phyloP scores from a whole-genome alignment of 306 rosid species.

The Vigna mungo region DNA sequence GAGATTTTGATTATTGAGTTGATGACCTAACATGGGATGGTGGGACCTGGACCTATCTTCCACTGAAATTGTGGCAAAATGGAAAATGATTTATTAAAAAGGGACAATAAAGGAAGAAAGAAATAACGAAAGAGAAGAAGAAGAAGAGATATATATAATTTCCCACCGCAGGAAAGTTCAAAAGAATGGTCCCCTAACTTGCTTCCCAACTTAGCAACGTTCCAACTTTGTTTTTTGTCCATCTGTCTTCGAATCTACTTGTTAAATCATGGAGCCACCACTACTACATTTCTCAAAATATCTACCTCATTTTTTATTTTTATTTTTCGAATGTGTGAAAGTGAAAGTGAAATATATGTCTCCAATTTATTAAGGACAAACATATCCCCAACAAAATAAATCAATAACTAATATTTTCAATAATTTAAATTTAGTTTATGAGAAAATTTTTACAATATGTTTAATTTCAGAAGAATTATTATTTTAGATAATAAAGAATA shows the following conservation, averaged over 20 bases:
- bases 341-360: too few species aligned
- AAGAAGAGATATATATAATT: not conserved
- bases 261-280: conserved; percentile 36
- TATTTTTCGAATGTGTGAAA: too few species aligned
- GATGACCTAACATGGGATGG: conserved; percentile 26
- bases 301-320: not conserved
- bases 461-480: too few species aligned
- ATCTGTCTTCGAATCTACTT: conserved; percentile 6
- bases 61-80: conserved; percentile 30
- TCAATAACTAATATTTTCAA: too few species aligned
- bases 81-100: not conserved
- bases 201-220: conserved; percentile 46
- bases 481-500: too few species aligned
- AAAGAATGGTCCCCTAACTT: conserved; percentile 51
- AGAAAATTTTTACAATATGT: too few species aligned
- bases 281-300: conserved; percentile 14
- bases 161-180: too few species aligned
- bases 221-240: conserved; percentile 34
- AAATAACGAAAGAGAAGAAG: conserved; percentile 22
- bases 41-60: conserved; percentile 17
- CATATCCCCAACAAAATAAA: too few species aligned
- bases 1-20: conserved; percentile 32
- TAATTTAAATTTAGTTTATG: too few species aligned
- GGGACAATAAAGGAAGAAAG: conserved; percentile 37
- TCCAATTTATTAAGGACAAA: too few species aligned